Evolutionary conservation across 768 basidiomycete species (phyloP).

Genomic region (Serendipita sp.): DNA sequence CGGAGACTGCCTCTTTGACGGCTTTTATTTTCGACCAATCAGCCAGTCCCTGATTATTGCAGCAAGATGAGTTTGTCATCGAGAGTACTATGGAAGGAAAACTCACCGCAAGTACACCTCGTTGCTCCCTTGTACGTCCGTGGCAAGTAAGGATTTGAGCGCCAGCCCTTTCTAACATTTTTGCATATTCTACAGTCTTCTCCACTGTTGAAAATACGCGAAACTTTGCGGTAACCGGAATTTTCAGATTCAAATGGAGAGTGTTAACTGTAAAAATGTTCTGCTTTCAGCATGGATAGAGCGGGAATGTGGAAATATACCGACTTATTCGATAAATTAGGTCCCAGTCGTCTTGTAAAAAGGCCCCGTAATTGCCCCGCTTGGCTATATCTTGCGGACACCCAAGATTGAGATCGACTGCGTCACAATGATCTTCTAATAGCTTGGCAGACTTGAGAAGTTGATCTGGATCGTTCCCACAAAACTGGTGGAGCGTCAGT

Average conservation of each 20-base stretch:
- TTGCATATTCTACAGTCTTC: conserved; percentile 83
- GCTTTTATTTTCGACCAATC: conserved; percentile 82
- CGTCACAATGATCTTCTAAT: conserved; percentile 72
- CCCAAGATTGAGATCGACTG: conserved; percentile 84
- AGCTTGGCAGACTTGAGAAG: conserved; percentile 62
- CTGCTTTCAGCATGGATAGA: neutral
- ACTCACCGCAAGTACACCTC: conserved; percentile 62
- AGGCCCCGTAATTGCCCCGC: conserved; percentile 73
- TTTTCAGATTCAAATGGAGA: conserved; percentile 61
- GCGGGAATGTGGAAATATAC: conserved; percentile 15
- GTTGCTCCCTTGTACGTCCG: conserved; percentile 78
- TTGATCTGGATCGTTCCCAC: conserved; percentile 71
- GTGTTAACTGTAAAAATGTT: conserved; percentile 50
- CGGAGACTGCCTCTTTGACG: conserved; percentile 74
- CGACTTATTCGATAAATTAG: conserved; percentile 60
- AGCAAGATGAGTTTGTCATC: neutral
- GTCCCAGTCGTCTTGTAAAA: conserved; percentile 91
- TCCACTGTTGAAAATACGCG: conserved; percentile 73
- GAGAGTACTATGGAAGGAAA: neutral
- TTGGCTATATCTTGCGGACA: conserved; percentile 93
- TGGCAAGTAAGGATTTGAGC: conserved; percentile 93
- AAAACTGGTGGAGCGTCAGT: conserved; percentile 34
- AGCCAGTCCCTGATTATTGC: conserved; percentile 48
- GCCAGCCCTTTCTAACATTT: conserved; percentile 89
- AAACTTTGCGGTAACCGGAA: conserved; percentile 97